Percentiles rank a stretch among this genome's conserved stretches.
These are phyloP conservation scores for Talaromyces pinophilus DNA, from an alignment of 2,329 filamentous ascomycete species.

Conservation along the genomic window DNA sequence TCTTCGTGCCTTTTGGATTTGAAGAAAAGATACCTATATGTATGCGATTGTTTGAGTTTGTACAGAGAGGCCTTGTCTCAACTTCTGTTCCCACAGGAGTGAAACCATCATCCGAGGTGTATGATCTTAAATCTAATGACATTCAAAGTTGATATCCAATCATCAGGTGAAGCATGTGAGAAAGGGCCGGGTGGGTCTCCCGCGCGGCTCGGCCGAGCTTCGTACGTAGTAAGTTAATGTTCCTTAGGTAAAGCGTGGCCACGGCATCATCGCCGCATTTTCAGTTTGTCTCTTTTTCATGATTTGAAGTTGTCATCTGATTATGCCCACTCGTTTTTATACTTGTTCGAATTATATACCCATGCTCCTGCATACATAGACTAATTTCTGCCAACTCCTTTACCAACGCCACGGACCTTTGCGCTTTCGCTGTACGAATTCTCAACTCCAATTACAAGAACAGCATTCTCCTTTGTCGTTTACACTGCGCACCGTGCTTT, in stretches of 20 bases:
- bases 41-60: background rate
- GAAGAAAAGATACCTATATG: slow-evolving; percentile 6
- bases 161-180: background rate
- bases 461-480: background rate
- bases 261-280: background rate
- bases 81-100: background rate
- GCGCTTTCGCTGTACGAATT: background rate
- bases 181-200: background rate
- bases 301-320: background rate
- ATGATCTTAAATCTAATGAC: background rate
- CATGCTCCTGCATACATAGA: background rate
- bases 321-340: background rate
- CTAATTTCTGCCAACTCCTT: background rate
- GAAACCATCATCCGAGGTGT: background rate
- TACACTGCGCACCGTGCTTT: background rate
- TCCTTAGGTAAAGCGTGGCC: background rate
- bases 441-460: background rate
- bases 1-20: background rate
- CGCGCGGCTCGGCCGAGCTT: background rate
- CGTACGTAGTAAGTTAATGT: too few species aligned
- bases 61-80: background rate
- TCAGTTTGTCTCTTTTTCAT: background rate
- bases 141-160: background rate
- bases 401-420: background rate
- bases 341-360: background rate